These are phyloP conservation scores for Malus hybrid DNA, from an alignment of 331 rosid genomes.

Conservation along the genomic window DNA sequence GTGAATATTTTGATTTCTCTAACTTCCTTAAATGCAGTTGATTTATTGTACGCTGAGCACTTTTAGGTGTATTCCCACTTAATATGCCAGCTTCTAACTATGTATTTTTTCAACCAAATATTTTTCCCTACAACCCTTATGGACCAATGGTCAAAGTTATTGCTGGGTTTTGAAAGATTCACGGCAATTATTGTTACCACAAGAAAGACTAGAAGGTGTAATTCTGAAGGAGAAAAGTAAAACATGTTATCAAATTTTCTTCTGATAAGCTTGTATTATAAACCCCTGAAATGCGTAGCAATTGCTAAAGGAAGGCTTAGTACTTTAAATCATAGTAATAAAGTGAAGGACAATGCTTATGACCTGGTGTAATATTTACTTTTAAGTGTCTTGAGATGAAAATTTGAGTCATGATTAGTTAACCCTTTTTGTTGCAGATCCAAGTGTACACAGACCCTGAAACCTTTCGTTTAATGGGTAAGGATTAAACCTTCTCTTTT, in stretches of 20 bases:
- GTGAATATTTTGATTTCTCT: background rate
- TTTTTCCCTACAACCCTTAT: background rate
- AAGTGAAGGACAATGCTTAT: constrained; percentile 1
- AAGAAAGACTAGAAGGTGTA: background rate
- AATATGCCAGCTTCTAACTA: background rate
- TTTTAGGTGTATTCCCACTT: background rate
- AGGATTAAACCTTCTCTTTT: constrained; percentile 18
- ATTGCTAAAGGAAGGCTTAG: background rate
- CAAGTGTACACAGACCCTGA: constrained; percentile 63
- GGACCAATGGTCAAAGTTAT: background rate
- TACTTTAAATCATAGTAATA: background rate
- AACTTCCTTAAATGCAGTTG: background rate
- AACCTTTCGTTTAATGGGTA: constrained; percentile 73
- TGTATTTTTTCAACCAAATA: background rate
- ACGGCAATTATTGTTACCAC: background rate
- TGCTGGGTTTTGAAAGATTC: background rate
- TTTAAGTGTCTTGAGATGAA: constrained; percentile 7
- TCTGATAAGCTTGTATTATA: background rate
- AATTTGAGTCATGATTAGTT: constrained; percentile 14
- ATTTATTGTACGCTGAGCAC: background rate
- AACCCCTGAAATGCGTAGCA: background rate
- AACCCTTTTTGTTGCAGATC: constrained; percentile 44
- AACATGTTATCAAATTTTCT: background rate
- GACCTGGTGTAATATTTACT: constrained; percentile 4
- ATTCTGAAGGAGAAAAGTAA: too few species aligned